Base-by-base conservation (phyloP, 2,329 filamentous ascomycete genomes). In the Stachybotrys echinatus region DNA sequence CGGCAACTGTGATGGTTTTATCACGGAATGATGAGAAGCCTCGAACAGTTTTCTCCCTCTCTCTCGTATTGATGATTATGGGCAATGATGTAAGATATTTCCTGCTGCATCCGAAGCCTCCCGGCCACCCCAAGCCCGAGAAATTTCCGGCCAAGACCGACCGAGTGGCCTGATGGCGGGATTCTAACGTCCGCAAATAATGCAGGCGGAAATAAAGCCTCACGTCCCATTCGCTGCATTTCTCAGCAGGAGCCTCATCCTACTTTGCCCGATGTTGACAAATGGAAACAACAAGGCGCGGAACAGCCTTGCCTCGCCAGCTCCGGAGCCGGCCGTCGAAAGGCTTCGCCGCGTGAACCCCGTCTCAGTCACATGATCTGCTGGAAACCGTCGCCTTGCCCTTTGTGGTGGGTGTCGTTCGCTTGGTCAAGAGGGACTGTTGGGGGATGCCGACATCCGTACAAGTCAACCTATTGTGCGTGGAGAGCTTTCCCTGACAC, bases 131-230 rank as follows among this genome's bases (percentile, higher is more conserved):
- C 48, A 53, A 64, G 48, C 53, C 63, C 63, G 63, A 65, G 56
- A 59, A 61, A 65, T 62, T 58, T 52, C 63, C 63, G 59, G 39
- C 6, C 23, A 39, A 48, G 48, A 47, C 52, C 38, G 48, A 47
- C 52, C 38, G 52, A 61, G 53, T 43, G 27, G 27, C 27, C 27
- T 34, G 27, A 34, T 5, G 10, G 27, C 14, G 27, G 27, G 27
- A 10, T 34, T 5, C n/a, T n/a, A n/a, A n/a, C n/a, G n/a, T n/a
- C n/a, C n/a, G n/a, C n/a, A n/a, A n/a, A n/a, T n/a, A n/a, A n/a
- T n/a, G n/a, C n/a, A n/a, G n/a, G n/a, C n/a, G n/a, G n/a, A n/a
- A n/a, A n/a, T 14, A 8, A 14, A 14, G 27, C 27, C 27, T 34
- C 27, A 34, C 27, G 27, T 34, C 10, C 27, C 27, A n/a, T n/a